Conservation (phyloP, 2,329 filamentous ascomycete genomes). For the Colletotrichum spaethianum region DNA sequence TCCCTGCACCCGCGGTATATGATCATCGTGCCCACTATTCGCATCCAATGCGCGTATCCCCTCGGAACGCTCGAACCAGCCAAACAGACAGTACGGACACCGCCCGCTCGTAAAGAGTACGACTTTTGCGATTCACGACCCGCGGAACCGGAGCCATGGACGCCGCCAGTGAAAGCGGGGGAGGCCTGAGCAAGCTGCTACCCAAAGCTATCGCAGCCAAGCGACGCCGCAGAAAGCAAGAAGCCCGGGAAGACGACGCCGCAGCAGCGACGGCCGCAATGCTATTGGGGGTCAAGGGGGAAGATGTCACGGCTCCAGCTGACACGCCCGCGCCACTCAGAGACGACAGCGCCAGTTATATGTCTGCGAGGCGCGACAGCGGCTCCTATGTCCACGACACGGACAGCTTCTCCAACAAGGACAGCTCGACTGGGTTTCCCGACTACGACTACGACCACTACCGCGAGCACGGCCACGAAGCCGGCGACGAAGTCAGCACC, state of each 20-base stretch:
- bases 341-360: conserved; percentile 48
- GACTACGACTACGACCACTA: conserved; percentile 23
- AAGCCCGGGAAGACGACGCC: conserved; percentile 54
- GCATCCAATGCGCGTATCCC: conserved; percentile 33
- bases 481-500: conserved; percentile 24
- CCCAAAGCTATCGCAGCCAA: conserved; percentile 66
- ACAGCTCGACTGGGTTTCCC: conserved; percentile 36
- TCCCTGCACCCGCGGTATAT: conserved; percentile 17
- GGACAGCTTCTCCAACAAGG: conserved; percentile 18
- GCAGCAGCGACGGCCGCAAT: conserved; percentile 43
- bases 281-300: conserved; percentile 35
- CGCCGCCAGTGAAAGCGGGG: conserved; percentile 29
- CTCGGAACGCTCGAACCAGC: conserved; percentile 24
- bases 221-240: conserved; percentile 63
- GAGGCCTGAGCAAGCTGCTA: conserved; percentile 63
- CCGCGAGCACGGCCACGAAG: conserved; percentile 10
- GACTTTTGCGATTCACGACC: conserved; percentile 18
- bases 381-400: conserved; percentile 52
- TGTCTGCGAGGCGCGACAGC: conserved; percentile 55
- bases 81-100: conserved; percentile 1
- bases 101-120: conserved; percentile 23
- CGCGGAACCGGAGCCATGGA: conserved; percentile 23
- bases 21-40: conserved; percentile 32
- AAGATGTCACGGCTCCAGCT: conserved; percentile 36
- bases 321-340: conserved; percentile 43